Conservation (phyloP, 108 stramenopile genomes). For the Mediolabrus comicus region DNA sequence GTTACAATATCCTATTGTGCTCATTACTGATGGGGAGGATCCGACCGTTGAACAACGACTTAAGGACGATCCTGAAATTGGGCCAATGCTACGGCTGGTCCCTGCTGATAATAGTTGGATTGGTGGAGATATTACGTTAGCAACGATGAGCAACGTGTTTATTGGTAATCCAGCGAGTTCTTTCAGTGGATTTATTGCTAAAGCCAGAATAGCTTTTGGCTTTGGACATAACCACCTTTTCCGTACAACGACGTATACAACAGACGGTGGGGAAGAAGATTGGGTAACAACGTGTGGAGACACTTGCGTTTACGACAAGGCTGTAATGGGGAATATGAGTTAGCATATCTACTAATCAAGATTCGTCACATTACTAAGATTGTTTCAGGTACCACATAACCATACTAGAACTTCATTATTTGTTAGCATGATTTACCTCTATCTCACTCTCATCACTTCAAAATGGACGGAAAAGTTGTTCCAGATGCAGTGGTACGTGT, state of each 20-base stretch:
- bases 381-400: too few species aligned
- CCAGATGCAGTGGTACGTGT: background rate
- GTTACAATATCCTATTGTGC: background rate
- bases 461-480: background rate
- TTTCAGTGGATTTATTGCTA: conserved; percentile 1
- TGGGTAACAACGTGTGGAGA: background rate
- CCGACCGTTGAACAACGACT: background rate
- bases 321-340: background rate
- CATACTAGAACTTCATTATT: too few species aligned
- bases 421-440: too few species aligned
- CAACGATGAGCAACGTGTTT: background rate
- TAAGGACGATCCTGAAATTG: background rate
- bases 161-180: conserved; percentile 4
- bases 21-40: conserved; percentile 1
- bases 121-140: background rate
- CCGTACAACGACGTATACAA: background rate
- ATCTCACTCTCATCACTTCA: too few species aligned
- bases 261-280: background rate
- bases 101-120: background rate
- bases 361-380: too few species aligned
- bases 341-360: too few species aligned
- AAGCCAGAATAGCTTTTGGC: background rate
- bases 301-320: background rate
- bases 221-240: conserved; percentile 2
- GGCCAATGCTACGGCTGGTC: background rate